Percentiles rank a stretch among this genome's conserved stretches.
These are phyloP conservation scores for Pisolithus tinctorius DNA, from an alignment of 768 basidiomycete genomes.

Conservation along the genomic window DNA sequence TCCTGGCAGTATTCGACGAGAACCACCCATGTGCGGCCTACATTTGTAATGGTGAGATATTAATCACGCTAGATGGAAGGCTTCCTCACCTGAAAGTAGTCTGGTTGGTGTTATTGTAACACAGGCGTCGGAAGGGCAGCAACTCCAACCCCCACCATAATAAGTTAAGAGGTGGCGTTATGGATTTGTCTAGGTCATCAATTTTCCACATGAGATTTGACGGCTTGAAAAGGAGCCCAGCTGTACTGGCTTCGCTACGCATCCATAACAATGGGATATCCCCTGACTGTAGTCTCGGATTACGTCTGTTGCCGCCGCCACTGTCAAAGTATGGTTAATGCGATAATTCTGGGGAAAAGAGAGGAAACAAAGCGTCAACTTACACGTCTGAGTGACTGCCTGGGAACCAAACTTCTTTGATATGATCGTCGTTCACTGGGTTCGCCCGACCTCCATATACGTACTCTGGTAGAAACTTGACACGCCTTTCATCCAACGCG, in stretches of 20 bases:
- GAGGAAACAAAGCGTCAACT: conserved; percentile 1
- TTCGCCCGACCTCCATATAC: conserved; percentile 22
- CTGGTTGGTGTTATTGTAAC: conserved; percentile 22
- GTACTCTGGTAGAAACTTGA: conserved; percentile 43
- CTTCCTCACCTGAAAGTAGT: conserved; percentile 14
- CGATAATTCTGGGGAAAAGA: neutral
- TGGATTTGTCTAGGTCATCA: conserved; percentile 18
- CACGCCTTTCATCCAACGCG: conserved; percentile 41
- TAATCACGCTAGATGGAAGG: neutral
- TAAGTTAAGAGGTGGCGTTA: conserved; percentile 9
- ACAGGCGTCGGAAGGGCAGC: conserved; percentile 18
- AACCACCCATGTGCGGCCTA: conserved; percentile 22
- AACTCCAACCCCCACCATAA: conserved; percentile 21
- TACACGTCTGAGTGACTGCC: conserved; percentile 36
- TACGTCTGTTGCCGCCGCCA: conserved; percentile 23
- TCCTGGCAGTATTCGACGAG: conserved; percentile 21
- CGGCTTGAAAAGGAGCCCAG: conserved; percentile 16
- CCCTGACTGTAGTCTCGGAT: conserved; percentile 22
- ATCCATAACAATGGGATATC: conserved; percentile 26
- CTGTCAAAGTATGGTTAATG: conserved; percentile 1
- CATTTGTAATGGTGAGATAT: conserved; percentile 2
- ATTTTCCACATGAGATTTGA: conserved; percentile 23
- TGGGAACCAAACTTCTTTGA: conserved; percentile 40
- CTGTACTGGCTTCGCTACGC: conserved; percentile 23
- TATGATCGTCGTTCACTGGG: conserved; percentile 9